Evolutionary conservation across 805 yeast genomes (phyloP).

Genomic region (Saccharomycopsis malanga): DNA sequence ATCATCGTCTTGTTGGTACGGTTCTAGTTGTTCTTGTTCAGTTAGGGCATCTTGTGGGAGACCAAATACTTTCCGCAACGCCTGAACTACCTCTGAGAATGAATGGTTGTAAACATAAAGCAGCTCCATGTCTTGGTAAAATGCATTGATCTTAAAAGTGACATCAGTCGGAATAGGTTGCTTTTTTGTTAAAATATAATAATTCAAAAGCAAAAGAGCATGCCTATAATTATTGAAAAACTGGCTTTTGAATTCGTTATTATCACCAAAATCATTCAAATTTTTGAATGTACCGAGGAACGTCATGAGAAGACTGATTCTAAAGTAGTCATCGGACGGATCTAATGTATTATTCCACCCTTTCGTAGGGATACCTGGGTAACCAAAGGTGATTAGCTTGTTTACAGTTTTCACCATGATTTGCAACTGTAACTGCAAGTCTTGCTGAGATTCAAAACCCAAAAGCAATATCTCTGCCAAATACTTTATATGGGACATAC

Average conservation of each 20-base stretch:
- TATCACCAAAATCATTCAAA: constrained; percentile 22
- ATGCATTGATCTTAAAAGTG: constrained; percentile 39
- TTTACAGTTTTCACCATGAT: constrained; percentile 33
- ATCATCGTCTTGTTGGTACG: not conserved
- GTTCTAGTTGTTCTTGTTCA: not conserved
- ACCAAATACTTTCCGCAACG: too few relatives aligned
- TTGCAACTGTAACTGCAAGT: constrained; percentile 29
- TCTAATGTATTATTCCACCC: constrained; percentile 42
- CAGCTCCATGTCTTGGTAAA: not conserved
- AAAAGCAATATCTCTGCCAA: constrained; percentile 37
- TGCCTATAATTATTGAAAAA: not conserved
- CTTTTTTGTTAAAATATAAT: constrained; percentile 55
- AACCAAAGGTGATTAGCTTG: constrained; percentile 57
- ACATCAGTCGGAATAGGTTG: constrained; percentile 59
- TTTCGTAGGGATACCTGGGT: constrained; percentile 43
- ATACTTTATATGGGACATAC: constrained; percentile 56
- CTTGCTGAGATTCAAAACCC: constrained; percentile 34
- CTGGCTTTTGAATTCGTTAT: not conserved
- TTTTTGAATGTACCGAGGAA: constrained; percentile 32
- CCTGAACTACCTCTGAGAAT: not conserved
- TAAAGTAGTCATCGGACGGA: constrained; percentile 59
- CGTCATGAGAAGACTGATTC: constrained; percentile 50
- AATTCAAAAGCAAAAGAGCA: constrained; percentile 60
- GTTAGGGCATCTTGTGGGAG: too few relatives aligned
- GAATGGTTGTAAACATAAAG: not conserved